Conservation (phyloP, 1,284 basidiomycete species). For the Cutaneotrichosporon sp. region DNA sequence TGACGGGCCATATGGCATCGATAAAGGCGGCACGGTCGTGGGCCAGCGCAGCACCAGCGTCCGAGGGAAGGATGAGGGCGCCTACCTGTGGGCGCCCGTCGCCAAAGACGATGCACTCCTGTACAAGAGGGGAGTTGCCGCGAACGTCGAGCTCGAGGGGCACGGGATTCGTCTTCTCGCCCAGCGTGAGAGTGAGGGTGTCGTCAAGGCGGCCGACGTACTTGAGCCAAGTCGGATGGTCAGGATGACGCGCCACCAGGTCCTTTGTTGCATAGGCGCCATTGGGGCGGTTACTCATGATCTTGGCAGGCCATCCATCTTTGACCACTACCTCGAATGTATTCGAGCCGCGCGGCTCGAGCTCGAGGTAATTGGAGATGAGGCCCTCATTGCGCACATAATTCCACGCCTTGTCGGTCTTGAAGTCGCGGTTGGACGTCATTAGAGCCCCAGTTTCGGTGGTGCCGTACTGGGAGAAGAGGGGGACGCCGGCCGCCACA, state of each 20-base stretch:
- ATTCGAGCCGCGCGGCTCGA: slow-evolving; percentile 56
- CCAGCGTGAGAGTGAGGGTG: slow-evolving; percentile 55
- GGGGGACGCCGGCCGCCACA: slow-evolving; percentile 57
- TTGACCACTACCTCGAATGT: slow-evolving; percentile 61
- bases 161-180: slow-evolving; percentile 63
- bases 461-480: slow-evolving; percentile 61
- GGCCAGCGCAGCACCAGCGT: slow-evolving; percentile 53
- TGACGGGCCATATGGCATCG: slow-evolving; percentile 56
- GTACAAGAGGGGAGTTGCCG: slow-evolving; percentile 54
- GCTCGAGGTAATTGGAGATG: slow-evolving; percentile 55
- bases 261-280: slow-evolving; percentile 64
- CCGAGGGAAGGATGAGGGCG: slow-evolving; percentile 61
- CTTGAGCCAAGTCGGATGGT: slow-evolving; percentile 56
- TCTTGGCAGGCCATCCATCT: slow-evolving; percentile 62
- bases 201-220: slow-evolving; percentile 65
- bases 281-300: slow-evolving; percentile 60
- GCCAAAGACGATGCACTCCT: slow-evolving; percentile 63
- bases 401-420: slow-evolving; percentile 62
- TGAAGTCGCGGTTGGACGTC: slow-evolving; percentile 58
- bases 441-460: slow-evolving; percentile 52
- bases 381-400: slow-evolving; percentile 57
- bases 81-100: slow-evolving; percentile 60
- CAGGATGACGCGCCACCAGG: slow-evolving; percentile 58
- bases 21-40: slow-evolving; percentile 51
- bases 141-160: slow-evolving; percentile 52